phyloP scores from a whole-genome alignment of 2,329 filamentous ascomycete species.

The Venturia asperata region DNA sequence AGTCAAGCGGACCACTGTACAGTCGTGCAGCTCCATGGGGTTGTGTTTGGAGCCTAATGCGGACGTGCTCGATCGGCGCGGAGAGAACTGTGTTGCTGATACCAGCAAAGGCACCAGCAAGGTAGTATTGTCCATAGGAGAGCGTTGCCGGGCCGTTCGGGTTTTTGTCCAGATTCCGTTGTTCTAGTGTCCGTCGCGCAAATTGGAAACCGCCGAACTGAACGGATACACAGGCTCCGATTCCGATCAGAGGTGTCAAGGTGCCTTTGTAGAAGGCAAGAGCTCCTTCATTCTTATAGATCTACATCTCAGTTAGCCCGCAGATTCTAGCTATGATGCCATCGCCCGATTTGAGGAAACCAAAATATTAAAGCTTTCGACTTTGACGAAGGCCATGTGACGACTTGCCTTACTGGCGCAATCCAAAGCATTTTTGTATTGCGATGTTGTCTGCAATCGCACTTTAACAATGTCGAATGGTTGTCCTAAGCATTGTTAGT shows the following conservation, averaged over 20 bases:
- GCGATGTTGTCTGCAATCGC: slow-evolving; percentile 78
- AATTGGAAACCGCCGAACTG: slow-evolving; percentile 97
- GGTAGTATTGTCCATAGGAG: slow-evolving; percentile 80
- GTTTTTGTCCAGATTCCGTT: slow-evolving; percentile 51
- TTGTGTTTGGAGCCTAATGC: slow-evolving; percentile 92
- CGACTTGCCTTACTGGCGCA: slow-evolving; percentile 50
- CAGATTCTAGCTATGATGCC: not conserved
- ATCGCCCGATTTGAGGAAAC: no score
- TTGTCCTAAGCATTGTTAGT: slow-evolving; percentile 44
- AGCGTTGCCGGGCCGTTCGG: slow-evolving; percentile 44
- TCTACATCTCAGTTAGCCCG: slow-evolving; percentile 41
- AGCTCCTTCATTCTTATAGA: slow-evolving; percentile 81
- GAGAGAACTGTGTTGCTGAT: slow-evolving; percentile 84
- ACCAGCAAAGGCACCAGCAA: slow-evolving; percentile 84
- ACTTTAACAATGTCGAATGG: slow-evolving; percentile 92
- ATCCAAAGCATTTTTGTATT: slow-evolving; percentile 72
- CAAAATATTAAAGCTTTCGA: no score
- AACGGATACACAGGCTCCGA: slow-evolving; percentile 95
- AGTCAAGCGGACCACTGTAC: slow-evolving; percentile 82
- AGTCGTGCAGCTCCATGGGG: slow-evolving; percentile 70
- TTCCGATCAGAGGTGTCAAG: slow-evolving; percentile 86
- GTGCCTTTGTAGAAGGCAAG: slow-evolving; percentile 98
- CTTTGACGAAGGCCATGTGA: not conserved
- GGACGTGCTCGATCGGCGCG: slow-evolving; percentile 90
- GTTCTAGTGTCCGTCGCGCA: slow-evolving; percentile 78